Evolutionary conservation across 352 stramenopile genomes (phyloP), one percentile per base, ranked within the genome.

Genomic region (Phytopythium helicoides): DNA sequence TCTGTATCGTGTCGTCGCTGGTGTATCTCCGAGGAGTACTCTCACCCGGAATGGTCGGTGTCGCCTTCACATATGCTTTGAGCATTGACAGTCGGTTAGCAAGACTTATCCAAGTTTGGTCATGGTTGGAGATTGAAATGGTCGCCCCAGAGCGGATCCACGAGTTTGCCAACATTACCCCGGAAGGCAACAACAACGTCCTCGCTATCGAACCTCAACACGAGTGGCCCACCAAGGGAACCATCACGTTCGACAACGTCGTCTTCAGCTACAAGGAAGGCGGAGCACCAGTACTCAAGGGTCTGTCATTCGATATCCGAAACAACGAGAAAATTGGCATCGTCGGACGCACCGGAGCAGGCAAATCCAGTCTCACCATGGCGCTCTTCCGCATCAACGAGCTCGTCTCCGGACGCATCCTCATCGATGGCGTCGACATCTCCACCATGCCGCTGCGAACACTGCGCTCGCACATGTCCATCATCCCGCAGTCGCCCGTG

Each of bases 301-400:
- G 61, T 12, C 38, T 88, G 1, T 72, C 67, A 3, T 47, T 92
- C 96, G 26, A 36, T 15, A 74, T 96, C 41, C 47, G 46, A 5
- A 63, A 51, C 53, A 71, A 66, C 26, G 67, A 93, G 47, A 81
- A 86, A 53, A 81, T 90, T 63, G 89, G 87, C 38, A 81, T 98
- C 6, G 86, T 96, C 16, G 92, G 92, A 37, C 68, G 89, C 28
- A 97, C 89, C 11, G 91, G 89, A 19, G 73, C 71, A 22, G 87
- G 87, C 38, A 97, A 97, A 62, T 87, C 60, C 21, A 87, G 79
- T 10, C 62, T 97, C n/a, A 87, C 87, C 15, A 74, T 88, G 54
- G 82, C 86, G 22, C 64, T 97, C 15, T 97, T 97, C 64, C 77
- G 92, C 18, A 70, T 97, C 26, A 80, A 92, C 12, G 87, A 97